A percentile compares a stretch with the other conserved stretches of the same genome.
These are phyloP conservation scores for Colletotrichum sp. DNA, from an alignment of 2,329 filamentous ascomycete genomes.

Conservation along the genomic window DNA sequence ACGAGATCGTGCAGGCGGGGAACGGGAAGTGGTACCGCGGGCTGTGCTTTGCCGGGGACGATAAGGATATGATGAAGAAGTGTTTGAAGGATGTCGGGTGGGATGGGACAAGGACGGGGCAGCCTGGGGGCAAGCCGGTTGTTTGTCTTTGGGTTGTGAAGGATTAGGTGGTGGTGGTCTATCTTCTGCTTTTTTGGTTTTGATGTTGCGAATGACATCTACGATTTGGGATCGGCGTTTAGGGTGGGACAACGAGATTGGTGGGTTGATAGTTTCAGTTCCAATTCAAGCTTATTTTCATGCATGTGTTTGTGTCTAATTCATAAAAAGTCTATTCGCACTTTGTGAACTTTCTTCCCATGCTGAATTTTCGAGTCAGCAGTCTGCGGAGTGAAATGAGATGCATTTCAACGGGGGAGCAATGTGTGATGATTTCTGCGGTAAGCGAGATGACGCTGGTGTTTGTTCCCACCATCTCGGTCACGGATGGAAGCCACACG, in stretches of 20 bases:
- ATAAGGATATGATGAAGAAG: slow-evolving; percentile 52
- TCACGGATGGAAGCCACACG: background rate
- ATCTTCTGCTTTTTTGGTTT: background rate
- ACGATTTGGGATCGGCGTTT: background rate
- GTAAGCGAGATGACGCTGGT: background rate
- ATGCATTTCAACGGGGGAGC: no score
- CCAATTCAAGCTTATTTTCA: background rate
- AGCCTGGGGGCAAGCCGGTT: slow-evolving; percentile 53
- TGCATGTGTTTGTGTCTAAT: background rate
- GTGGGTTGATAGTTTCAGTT: no score
- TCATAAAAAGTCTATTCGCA: background rate
- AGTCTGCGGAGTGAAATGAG: background rate
- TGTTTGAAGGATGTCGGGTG: slow-evolving; percentile 64
- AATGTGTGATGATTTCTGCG: background rate
- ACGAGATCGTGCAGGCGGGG: slow-evolving; percentile 60
- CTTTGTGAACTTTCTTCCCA: background rate
- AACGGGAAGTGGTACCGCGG: slow-evolving; percentile 66
- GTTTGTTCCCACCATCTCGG: background rate
- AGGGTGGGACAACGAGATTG: no score
- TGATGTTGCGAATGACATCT: background rate
- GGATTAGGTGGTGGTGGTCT: slow-evolving; percentile 35
- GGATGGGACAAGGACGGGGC: slow-evolving; percentile 55
- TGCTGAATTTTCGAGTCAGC: background rate
- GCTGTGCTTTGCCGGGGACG: slow-evolving; percentile 53
- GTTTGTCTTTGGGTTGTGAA: slow-evolving; percentile 67